Evolutionary conservation across 805 yeast genomes (phyloP).

Genomic region (Candida ulmi): DNA sequence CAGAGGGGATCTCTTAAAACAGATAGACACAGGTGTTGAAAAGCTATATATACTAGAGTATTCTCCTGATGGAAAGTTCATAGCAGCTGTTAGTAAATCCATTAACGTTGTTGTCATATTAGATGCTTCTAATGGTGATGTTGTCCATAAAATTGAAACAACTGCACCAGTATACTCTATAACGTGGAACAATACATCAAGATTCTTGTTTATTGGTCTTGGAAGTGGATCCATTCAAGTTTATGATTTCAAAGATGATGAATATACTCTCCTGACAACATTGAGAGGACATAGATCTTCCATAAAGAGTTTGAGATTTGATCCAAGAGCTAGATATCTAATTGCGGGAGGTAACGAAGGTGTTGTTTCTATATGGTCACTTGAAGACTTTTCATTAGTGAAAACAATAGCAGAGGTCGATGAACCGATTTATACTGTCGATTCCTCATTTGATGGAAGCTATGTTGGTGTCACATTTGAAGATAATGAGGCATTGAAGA

Average conservation of each 20-base stretch:
- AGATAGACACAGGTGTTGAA: conserved; percentile 24
- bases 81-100: conserved; percentile 38
- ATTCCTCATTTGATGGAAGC: conserved; percentile 40
- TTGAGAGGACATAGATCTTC: conserved; percentile 47
- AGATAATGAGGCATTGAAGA: conserved; percentile 31
- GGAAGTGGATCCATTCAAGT: conserved; percentile 39
- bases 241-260: conserved; percentile 7
- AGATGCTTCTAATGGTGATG: conserved; percentile 26
- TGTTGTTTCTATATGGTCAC: conserved; percentile 44
- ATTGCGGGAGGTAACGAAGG: conserved; percentile 57
- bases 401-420: conserved; percentile 35
- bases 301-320: conserved; percentile 40
- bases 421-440: conserved; percentile 36
- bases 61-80: conserved; percentile 35
- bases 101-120: conserved; percentile 30
- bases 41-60: conserved; percentile 23
- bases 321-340: conserved; percentile 46
- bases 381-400: conserved; percentile 32
- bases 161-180: conserved; percentile 24
- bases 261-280: conserved; percentile 9
- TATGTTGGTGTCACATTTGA: conserved; percentile 41
- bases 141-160: conserved; percentile 22
- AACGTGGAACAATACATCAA: conserved; percentile 27
- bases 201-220: conserved; percentile 40
- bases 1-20: conserved; percentile 28